Conservation (phyloP, 2,329 filamentous ascomycete genomes). For the Clarireedia sp. region DNA sequence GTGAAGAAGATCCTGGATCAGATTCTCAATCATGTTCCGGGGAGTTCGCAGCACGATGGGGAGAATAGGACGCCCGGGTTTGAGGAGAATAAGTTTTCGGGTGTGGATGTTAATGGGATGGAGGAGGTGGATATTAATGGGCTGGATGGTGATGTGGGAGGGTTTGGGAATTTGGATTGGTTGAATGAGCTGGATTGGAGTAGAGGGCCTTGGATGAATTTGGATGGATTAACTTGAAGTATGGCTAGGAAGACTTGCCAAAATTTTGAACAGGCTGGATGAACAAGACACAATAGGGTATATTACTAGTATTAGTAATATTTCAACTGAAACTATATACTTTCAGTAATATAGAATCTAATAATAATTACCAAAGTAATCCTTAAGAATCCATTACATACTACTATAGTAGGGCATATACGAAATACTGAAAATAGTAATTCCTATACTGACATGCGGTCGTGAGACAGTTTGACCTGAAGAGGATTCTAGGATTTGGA, state of each 20-base stretch:
- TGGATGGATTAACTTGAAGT: conserved; percentile 14
- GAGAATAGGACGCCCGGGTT: background rate
- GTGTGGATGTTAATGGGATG: background rate
- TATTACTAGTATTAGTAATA: too few relatives aligned
- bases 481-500: too few relatives aligned
- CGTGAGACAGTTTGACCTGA: too few relatives aligned
- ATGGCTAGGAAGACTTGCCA: background rate
- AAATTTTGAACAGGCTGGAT: too few relatives aligned
- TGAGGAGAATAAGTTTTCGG: background rate
- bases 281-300: too few relatives aligned
- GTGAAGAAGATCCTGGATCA: conserved; percentile 44
- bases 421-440: too few relatives aligned
- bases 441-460: too few relatives aligned
- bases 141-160: conserved; percentile 15
- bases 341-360: too few relatives aligned
- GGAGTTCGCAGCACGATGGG: background rate
- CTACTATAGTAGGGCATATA: too few relatives aligned
- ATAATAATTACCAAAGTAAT: too few relatives aligned
- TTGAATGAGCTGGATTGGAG: conserved; percentile 27
- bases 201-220: conserved; percentile 26
- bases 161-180: conserved; percentile 26
- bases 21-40: conserved; percentile 27
- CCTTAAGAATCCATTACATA: too few relatives aligned
- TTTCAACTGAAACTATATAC: too few relatives aligned
- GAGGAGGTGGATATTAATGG: conserved; percentile 9